Percentiles rank a stretch among this genome's conserved stretches.
Conservation (phyloP, 169 alveolate species). For the Plasmodium cynomolgi region DNA sequence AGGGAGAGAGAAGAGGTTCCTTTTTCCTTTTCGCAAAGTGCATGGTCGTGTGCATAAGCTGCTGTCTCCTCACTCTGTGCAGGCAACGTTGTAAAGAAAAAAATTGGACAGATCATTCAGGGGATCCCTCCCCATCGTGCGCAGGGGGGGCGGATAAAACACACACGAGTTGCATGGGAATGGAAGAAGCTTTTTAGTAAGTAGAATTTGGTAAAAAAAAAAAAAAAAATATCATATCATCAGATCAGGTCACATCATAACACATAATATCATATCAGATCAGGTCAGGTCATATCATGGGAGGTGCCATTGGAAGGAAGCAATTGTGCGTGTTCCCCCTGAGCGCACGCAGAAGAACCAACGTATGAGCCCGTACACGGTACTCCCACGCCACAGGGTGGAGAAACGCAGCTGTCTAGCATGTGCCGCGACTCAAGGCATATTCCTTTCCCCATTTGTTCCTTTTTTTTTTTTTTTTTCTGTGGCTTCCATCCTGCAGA, state of each 20-base stretch:
- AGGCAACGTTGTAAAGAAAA: too few species aligned
- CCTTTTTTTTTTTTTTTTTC: not conserved
- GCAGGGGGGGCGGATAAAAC: not conserved
- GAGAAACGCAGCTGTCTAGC: not conserved
- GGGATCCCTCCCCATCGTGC: not conserved
- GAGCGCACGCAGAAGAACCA: not conserved
- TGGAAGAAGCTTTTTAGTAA: not conserved
- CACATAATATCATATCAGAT: not conserved
- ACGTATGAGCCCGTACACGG: not conserved
- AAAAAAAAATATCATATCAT: not conserved
- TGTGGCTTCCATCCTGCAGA: not conserved
- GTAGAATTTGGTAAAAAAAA: not conserved
- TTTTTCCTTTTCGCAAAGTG: not conserved
- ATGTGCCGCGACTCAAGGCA: not conserved
- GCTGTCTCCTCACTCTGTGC: not conserved
- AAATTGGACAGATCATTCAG: not conserved
- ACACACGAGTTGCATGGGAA: not conserved
- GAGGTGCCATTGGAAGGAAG: not conserved
- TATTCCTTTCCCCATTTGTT: not conserved
- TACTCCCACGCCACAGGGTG: not conserved
- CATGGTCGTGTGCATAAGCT: not conserved
- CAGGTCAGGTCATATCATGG: not conserved
- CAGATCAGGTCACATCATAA: not conserved
- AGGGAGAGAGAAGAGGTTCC: not conserved
- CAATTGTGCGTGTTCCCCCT: not conserved